Percentiles rank a stretch among this genome's conserved stretches.
These are phyloP conservation scores for Ophiostoma montium DNA, from an alignment of 2,329 filamentous ascomycete species.

Conservation along the genomic window DNA sequence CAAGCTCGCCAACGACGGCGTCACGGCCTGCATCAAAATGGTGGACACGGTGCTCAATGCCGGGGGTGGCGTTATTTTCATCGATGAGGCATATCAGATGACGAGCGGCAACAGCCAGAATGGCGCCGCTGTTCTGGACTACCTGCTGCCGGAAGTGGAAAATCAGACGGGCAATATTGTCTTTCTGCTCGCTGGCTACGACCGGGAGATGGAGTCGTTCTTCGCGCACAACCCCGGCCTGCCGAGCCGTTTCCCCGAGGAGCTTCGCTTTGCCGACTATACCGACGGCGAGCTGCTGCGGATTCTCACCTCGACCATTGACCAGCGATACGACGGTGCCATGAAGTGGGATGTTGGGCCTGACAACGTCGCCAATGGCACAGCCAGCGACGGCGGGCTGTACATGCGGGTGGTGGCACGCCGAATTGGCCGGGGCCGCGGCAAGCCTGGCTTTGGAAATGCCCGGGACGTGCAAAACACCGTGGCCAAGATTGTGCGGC, in stretches of 20 bases:
- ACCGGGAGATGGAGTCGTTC: constrained; percentile 61
- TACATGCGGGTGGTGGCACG: constrained; percentile 49
- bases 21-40: constrained; percentile 40
- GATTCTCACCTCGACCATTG: constrained; percentile 44
- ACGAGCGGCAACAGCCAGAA: constrained; percentile 41
- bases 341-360: constrained; percentile 49
- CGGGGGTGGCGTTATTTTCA: constrained; percentile 57
- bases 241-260: constrained; percentile 51
- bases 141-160: constrained; percentile 57
- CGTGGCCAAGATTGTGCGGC: constrained; percentile 35
- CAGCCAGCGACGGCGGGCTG: constrained; percentile 28
- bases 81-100: constrained; percentile 70
- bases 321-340: constrained; percentile 33
- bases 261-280: constrained; percentile 57
- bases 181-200: constrained; percentile 61
- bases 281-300: constrained; percentile 45
- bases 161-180: constrained; percentile 55
- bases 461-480: constrained; percentile 53
- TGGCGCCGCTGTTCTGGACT: constrained; percentile 53
- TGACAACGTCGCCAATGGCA: constrained; percentile 3
- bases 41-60: constrained; percentile 40
- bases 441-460: constrained; percentile 57
- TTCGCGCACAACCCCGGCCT: constrained; percentile 62
- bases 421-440: constrained; percentile 47
- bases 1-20: constrained; percentile 46